A percentile compares a stretch with the other conserved stretches of the same genome.
These are phyloP conservation scores for Diatrype stigma DNA, from an alignment of 2,329 filamentous ascomycete species.

Conservation along the genomic window DNA sequence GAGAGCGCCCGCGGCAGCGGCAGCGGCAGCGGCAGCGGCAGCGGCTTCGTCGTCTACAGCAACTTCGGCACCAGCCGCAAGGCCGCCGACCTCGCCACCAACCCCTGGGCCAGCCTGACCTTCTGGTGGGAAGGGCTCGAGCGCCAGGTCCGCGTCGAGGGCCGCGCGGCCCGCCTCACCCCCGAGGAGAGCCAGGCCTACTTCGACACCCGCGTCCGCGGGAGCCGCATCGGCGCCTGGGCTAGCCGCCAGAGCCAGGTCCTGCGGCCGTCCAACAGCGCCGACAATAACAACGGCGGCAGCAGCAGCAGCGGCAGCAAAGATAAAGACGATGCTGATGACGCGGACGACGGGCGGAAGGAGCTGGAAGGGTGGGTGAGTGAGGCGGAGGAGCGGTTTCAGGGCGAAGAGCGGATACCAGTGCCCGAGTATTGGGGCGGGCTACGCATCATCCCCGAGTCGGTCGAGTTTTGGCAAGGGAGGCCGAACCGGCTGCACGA, in stretches of 20 bases:
- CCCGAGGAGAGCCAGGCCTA: constrained; percentile 68
- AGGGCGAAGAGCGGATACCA: constrained; percentile 73
- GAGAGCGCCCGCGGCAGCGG: too few relatives aligned
- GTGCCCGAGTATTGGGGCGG: constrained; percentile 96
- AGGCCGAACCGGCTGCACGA: constrained; percentile 87
- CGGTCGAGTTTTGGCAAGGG: constrained; percentile 95
- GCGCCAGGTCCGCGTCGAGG: constrained; percentile 88
- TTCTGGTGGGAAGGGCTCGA: constrained; percentile 90
- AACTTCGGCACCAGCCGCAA: constrained; percentile 80
- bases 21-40: too few relatives aligned
- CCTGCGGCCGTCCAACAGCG: constrained; percentile 42
- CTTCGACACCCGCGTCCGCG: constrained; percentile 67
- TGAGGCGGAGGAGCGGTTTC: constrained; percentile 73
- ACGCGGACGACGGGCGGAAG: constrained; percentile 62
- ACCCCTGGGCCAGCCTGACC: constrained; percentile 75
- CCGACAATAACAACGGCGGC: constrained; percentile 21
- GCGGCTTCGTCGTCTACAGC: constrained; percentile 88
- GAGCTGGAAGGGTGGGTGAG: constrained; percentile 73
- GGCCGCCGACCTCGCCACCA: constrained; percentile 64
- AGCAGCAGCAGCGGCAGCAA: too few relatives aligned
- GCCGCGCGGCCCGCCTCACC: constrained; percentile 61
- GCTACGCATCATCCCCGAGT: constrained; percentile 76
- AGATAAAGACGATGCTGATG: constrained; percentile 25
- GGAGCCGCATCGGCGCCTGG: constrained; percentile 86
- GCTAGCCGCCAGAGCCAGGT: constrained; percentile 84